These are phyloP conservation scores for Neolentinus lepideus DNA, from an alignment of 1,284 basidiomycete species.

Conservation along the genomic window DNA sequence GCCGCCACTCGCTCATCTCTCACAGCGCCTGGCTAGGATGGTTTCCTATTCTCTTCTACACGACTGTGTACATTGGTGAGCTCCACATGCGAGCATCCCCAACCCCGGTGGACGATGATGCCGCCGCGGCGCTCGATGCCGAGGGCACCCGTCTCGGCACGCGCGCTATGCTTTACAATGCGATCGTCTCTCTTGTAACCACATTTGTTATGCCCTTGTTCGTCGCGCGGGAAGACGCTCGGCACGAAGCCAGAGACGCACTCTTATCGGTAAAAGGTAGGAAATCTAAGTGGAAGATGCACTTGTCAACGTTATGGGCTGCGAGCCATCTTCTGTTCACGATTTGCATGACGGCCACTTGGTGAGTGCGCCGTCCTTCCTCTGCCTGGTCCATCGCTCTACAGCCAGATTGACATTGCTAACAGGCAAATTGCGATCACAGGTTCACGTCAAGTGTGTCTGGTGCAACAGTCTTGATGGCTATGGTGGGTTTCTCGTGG, in stretches of 20 bases:
- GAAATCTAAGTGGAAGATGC: constrained; percentile 36
- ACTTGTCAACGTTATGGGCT: constrained; percentile 70
- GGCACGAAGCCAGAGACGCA: constrained; percentile 12
- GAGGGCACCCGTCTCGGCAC: constrained; percentile 81
- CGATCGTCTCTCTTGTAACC: constrained; percentile 61
- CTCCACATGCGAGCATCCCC: constrained; percentile 58
- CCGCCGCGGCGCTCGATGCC: constrained; percentile 37
- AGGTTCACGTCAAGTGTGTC: constrained; percentile 41
- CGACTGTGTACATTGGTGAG: constrained; percentile 81
- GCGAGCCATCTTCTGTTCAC: constrained; percentile 66
- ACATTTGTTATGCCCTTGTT: constrained; percentile 74
- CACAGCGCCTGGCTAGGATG: constrained; percentile 73
- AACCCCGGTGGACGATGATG: constrained; percentile 23
- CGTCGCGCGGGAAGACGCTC: constrained; percentile 29
- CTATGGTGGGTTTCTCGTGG: constrained; percentile 70
- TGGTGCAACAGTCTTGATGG: constrained; percentile 60
- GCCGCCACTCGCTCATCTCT: neutral
- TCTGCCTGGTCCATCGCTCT: neutral
- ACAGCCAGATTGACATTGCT: neutral
- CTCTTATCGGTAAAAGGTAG: constrained; percentile 7
- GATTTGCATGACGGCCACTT: constrained; percentile 64
- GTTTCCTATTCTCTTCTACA: constrained; percentile 90
- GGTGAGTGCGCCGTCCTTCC: constrained; percentile 39
- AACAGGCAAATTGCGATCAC: neutral
- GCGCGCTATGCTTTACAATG: constrained; percentile 74